Evolutionary conservation across 2,329 filamentous ascomycete genomes (phyloP), one percentile per base, ranked within the genome.

Genomic region (Blumeriella jaapii): DNA sequence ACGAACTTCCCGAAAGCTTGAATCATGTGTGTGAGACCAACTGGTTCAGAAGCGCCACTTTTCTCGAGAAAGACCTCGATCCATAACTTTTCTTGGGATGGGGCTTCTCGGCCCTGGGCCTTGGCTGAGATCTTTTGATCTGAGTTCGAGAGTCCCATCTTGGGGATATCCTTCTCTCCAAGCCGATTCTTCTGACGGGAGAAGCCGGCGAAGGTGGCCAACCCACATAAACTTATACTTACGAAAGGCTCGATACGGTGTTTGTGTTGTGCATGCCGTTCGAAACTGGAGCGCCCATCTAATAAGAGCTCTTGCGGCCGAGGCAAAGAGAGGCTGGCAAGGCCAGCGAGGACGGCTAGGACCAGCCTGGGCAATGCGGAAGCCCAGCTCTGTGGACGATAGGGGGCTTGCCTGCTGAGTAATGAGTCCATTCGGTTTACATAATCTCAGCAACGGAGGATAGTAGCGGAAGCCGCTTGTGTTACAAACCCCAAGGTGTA

Each of bases 221-320:
- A 70, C 65, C 81, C 81, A 89, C 31, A 62, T 60, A 59, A 77
- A 87, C 5, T 71, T 81, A 50, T 74, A 73, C 32, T 73, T 69
- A 32, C 60, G 66, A 30, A 79, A 61, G 1, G 74, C 69, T n/a
- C 2, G 76, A 75, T 3, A 63, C 64, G 0, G 76, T 78, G 47
- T 65, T 67, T 58, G 79, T 67, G 11, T 62, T 61, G 51, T 87
- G 80, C n/a, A n/a, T n/a, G n/a, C n/a, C n/a, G n/a, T n/a, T n/a
- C n/a, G n/a, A n/a, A 18, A 89, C 76, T 3, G 64, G 53, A 29
- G 65, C 61, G 16, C 64, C n/a, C 74, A 24, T 75, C 55, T 42
- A 48, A 67, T 50, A 66, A 82, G 12, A 86, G 74, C 34, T 76
- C 64, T 3, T 82, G 82, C 8, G 81, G 67, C 27, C 82, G 68